Evolutionary conservation across 768 basidiomycete genomes (phyloP).

Genomic region (Podaxis sp.): DNA sequence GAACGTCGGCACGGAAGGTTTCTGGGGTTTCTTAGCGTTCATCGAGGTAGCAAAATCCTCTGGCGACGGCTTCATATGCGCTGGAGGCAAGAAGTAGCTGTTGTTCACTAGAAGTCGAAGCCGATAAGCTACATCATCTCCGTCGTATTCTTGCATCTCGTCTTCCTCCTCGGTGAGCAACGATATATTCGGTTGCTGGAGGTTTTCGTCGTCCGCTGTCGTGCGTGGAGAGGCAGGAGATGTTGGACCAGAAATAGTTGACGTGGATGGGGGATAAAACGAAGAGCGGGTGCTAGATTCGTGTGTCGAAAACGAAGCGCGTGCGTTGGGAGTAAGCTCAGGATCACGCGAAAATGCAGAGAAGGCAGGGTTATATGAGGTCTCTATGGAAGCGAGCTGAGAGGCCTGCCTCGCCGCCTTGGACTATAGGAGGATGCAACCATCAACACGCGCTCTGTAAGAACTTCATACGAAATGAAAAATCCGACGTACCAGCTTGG

Average conservation of each 20-base stretch:
- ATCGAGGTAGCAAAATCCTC: constrained; percentile 52
- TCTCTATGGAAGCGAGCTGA: constrained; percentile 29
- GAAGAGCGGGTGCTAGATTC: constrained; percentile 73
- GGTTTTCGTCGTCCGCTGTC: constrained; percentile 37
- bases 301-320: constrained; percentile 62
- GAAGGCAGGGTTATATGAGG: constrained; percentile 34
- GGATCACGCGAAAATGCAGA: constrained; percentile 51
- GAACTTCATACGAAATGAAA: constrained; percentile 12
- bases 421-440: constrained; percentile 24
- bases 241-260: constrained; percentile 59
- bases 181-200: constrained; percentile 42
- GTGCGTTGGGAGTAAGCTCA: constrained; percentile 43
- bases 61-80: constrained; percentile 77
- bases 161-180: constrained; percentile 48
- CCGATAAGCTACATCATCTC: constrained; percentile 84
- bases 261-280: constrained; percentile 72
- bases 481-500: constrained; percentile 34
- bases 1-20: constrained; percentile 52
- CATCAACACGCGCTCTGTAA: constrained; percentile 14
- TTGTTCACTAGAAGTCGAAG: constrained; percentile 83
- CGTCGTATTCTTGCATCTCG: constrained; percentile 50
- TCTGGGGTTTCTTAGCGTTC: constrained; percentile 40
- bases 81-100: constrained; percentile 86
- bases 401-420: constrained; percentile 32
- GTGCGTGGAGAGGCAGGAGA: constrained; percentile 66